Percentiles rank a stretch among this genome's conserved stretches.
phyloP scores from a whole-genome alignment of 352 stramenopile genomes.

The Globisporangium barbulae region DNA sequence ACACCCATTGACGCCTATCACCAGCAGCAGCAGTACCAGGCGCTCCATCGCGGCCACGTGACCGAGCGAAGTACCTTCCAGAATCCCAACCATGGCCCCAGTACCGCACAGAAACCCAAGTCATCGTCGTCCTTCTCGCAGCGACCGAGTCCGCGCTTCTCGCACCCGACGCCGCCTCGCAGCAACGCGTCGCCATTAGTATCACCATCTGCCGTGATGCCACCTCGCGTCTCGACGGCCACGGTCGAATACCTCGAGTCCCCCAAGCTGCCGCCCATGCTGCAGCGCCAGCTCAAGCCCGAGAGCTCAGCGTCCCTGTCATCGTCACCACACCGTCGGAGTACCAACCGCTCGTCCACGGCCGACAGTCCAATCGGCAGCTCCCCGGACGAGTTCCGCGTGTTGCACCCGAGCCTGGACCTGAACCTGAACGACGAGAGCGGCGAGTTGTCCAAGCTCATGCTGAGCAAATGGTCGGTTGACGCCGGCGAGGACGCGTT shows the following conservation, averaged over 20 bases:
- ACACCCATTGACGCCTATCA: neutral
- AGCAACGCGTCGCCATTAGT: neutral
- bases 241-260: constrained; percentile 35
- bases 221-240: constrained; percentile 29
- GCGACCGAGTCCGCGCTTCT: constrained; percentile 5
- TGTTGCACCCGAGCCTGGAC: constrained; percentile 60
- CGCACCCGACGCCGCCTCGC: constrained; percentile 1
- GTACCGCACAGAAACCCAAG: neutral
- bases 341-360: constrained; percentile 3
- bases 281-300: constrained; percentile 22
- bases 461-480: constrained; percentile 70
- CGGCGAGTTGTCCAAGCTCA: constrained; percentile 50
- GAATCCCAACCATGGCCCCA: neutral
- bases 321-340: neutral
- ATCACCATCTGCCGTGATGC: constrained; percentile 10
- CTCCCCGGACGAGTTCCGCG: constrained; percentile 35
- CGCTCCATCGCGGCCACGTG: constrained; percentile 1
- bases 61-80: constrained; percentile 1
- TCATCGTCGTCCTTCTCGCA: neutral
- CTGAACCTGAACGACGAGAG: constrained; percentile 46
- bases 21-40: neutral
- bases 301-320: neutral
- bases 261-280: constrained; percentile 33
- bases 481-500: constrained; percentile 51
- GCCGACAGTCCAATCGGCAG: neutral